These are phyloP conservation scores for Sonneratia alba DNA, from an alignment of 345 rosid species.

Conservation along the genomic window DNA sequence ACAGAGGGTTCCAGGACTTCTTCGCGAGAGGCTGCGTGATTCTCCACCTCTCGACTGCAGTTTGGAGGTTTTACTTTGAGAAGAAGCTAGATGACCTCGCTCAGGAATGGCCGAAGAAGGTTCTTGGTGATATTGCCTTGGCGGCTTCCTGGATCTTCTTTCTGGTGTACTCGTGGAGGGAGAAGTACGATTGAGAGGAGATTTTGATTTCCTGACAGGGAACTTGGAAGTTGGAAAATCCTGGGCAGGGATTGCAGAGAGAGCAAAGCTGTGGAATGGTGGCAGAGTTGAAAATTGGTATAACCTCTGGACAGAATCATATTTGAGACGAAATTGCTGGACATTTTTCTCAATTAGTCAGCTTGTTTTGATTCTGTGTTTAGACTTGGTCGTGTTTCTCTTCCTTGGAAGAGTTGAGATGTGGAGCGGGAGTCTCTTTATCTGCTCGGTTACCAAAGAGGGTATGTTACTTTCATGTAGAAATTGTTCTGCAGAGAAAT, in stretches of 20 bases:
- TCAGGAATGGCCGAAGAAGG: conserved; percentile 55
- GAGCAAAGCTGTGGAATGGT: not conserved
- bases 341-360: not conserved
- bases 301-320: not conserved
- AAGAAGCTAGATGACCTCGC: conserved; percentile 64
- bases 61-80: conserved; percentile 72
- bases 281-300: not conserved
- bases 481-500: not conserved
- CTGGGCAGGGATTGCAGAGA: not conserved
- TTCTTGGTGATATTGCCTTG: conserved; percentile 57
- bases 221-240: not conserved
- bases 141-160: conserved; percentile 78
- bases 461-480: not conserved
- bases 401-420: not conserved
- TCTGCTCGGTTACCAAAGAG: not conserved
- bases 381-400: not conserved
- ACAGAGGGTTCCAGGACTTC: conserved; percentile 65
- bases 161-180: conserved; percentile 83
- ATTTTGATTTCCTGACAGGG: not conserved
- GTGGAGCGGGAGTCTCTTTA: not conserved
- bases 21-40: conserved; percentile 74
- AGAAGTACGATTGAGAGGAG: conserved; percentile 58
- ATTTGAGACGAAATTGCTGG: not conserved
- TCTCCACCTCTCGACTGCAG: conserved; percentile 57
- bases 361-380: not conserved